Percentiles rank a stretch among this genome's conserved stretches.
phyloP scores from a whole-genome alignment of 805 yeast species.

The Kuraishia capsulata region DNA sequence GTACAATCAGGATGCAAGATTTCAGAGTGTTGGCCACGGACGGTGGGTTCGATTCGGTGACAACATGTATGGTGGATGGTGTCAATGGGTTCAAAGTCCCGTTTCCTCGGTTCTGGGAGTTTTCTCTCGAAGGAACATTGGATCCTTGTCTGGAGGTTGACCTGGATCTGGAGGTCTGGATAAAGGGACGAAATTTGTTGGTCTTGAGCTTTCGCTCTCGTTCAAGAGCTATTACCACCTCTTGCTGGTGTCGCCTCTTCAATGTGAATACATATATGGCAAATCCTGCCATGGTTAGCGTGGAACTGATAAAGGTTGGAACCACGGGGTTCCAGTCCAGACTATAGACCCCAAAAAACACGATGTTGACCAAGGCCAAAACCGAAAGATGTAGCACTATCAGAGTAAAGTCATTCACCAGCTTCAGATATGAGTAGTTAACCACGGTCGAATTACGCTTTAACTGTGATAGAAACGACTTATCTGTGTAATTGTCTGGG shows the following conservation, averaged over 20 bases:
- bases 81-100: too few relatives aligned
- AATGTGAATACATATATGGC: slow-evolving; percentile 20
- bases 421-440: slow-evolving; percentile 50
- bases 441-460: slow-evolving; percentile 69
- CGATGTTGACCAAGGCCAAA: slow-evolving; percentile 52
- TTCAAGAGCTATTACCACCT: slow-evolving; percentile 18
- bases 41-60: slow-evolving; percentile 17
- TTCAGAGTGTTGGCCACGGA: slow-evolving; percentile 32
- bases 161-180: background rate
- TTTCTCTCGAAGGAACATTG: background rate
- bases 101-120: background rate
- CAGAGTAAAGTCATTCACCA: slow-evolving; percentile 65
- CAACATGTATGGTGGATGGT: slow-evolving; percentile 4
- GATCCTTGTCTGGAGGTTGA: background rate
- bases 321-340: slow-evolving; percentile 38
- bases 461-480: slow-evolving; percentile 70
- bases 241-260: slow-evolving; percentile 18
- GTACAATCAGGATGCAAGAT: slow-evolving; percentile 58
- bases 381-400: slow-evolving; percentile 59
- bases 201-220: background rate
- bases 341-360: slow-evolving; percentile 55
- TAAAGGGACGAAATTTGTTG: background rate
- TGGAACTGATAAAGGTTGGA: slow-evolving; percentile 27
- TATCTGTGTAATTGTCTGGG: slow-evolving; percentile 88
- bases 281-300: slow-evolving; percentile 26